phyloP scores from a whole-genome alignment of 805 yeast genomes.

The Ogataea paraovalis region DNA sequence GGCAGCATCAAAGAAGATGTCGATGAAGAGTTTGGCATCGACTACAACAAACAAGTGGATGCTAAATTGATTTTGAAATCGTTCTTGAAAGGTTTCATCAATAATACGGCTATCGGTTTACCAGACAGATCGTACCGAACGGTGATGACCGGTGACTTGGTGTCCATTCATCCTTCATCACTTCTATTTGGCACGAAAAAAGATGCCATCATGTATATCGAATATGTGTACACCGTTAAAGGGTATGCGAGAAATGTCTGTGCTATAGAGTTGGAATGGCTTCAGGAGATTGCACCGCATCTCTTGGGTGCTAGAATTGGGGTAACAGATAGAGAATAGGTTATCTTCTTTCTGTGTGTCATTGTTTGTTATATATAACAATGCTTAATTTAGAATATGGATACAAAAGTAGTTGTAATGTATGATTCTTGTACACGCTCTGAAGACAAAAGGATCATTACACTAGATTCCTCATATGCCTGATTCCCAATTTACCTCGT shows the following conservation, averaged over 20 bases:
- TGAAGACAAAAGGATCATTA: too few relatives aligned
- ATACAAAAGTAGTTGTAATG: too few relatives aligned
- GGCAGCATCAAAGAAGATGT: slow-evolving; percentile 32
- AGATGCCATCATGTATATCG: slow-evolving; percentile 91
- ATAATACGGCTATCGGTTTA: slow-evolving; percentile 89
- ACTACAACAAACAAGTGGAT: slow-evolving; percentile 37
- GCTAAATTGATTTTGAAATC: slow-evolving; percentile 64
- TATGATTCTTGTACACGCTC: too few relatives aligned
- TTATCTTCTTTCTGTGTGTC: not conserved
- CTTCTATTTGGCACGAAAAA: slow-evolving; percentile 74
- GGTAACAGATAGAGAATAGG: slow-evolving; percentile 1
- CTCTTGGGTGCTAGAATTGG: slow-evolving; percentile 41
- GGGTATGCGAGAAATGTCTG: slow-evolving; percentile 92
- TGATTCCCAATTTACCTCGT: too few relatives aligned
- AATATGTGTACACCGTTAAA: slow-evolving; percentile 87
- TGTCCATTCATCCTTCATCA: slow-evolving; percentile 89
- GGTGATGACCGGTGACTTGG: slow-evolving; percentile 74
- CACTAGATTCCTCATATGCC: too few relatives aligned
- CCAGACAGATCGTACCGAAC: slow-evolving; percentile 93
- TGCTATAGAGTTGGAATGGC: slow-evolving; percentile 76
- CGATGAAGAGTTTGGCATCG: slow-evolving; percentile 16
- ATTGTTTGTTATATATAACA: not conserved
- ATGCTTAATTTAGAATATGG: too few relatives aligned
- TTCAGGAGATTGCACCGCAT: slow-evolving; percentile 76
- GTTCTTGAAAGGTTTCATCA: slow-evolving; percentile 77